Evolutionary conservation across 2,329 filamentous ascomycete species (phyloP), one percentile per base, ranked within the genome.

Genomic region (Penicillium hordei): DNA sequence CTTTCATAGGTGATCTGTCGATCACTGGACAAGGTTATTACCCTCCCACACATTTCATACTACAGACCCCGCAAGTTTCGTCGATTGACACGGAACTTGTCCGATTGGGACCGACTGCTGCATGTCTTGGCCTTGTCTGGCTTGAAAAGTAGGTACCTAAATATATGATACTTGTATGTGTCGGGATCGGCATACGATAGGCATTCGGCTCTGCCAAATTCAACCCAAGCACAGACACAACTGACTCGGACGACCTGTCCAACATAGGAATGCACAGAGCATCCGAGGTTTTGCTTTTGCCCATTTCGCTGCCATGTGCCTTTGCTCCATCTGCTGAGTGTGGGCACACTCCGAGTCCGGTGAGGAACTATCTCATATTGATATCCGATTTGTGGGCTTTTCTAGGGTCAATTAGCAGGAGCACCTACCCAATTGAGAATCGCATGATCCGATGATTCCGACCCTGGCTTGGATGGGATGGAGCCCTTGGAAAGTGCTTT

Each of bases 121-220:
- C 25, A n/a, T 13, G 19, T 8, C 10, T n/a, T 15, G 4, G 5
- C 4, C 46, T 12, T 43, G 23, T 43, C 21, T 31, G 5, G 23
- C 23, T 17, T 29, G 13, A 21, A 12, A 23, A 42, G 13, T 23
- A 27, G 25, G 19, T 33, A 13, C 3, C 42, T 17, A 42, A 53
- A 46, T 19, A 13, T 27, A 8, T 5, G 10, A 21, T 19, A n/a
- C 6, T 17, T 21, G 5, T 21, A 33, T 15, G 9, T 21, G 13
- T 25, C 15, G 19, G 27, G 52, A 58, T 62, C 58, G 21, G 48
- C 38, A 36, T 36, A 51, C 46, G 38, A 52, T 45, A 45, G 48
- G 10, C 34, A 34, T 48, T 58, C 40, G 55, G 48, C 36, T 56
- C 52, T 10, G 40, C n/a, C 29, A 34, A 45, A 7, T 39, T 46